These are phyloP conservation scores for Skeletonema tropicum DNA, from an alignment of 108 stramenopile genomes.

Conservation along the genomic window DNA sequence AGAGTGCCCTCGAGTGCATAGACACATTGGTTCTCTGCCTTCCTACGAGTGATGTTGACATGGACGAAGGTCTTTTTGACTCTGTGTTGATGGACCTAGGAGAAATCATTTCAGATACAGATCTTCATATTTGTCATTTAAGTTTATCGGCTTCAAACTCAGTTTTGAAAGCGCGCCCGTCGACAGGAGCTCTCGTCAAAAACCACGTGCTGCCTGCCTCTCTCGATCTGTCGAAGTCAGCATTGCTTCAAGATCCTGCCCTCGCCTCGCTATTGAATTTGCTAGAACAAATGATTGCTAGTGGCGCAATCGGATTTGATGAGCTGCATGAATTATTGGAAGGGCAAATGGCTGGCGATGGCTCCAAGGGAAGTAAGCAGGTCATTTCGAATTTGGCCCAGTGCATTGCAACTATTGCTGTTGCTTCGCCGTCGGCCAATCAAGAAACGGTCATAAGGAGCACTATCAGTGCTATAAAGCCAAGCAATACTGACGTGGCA, in stretches of 20 bases:
- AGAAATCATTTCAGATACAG: constrained; percentile 81
- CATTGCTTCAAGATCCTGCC: constrained; percentile 90
- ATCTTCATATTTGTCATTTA: constrained; percentile 92
- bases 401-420: constrained; percentile 76
- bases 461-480: constrained; percentile 55
- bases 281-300: constrained; percentile 66
- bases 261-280: constrained; percentile 77
- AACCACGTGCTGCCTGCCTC: constrained; percentile 72
- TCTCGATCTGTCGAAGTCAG: constrained; percentile 81
- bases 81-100: constrained; percentile 80
- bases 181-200: constrained; percentile 59
- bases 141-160: constrained; percentile 69
- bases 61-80: constrained; percentile 60
- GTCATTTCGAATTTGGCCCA: constrained; percentile 83
- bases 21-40: constrained; percentile 70
- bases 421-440: constrained; percentile 54
- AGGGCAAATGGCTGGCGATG: constrained; percentile 42
- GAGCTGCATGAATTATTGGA: constrained; percentile 72
- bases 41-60: constrained; percentile 12
- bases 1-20: constrained; percentile 82
- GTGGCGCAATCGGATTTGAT: constrained; percentile 66
- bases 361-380: constrained; percentile 59
- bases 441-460: constrained; percentile 52
- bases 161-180: constrained; percentile 68
- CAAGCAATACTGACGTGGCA: constrained; percentile 31